Evolutionary conservation across 208 protist genomes (phyloP).

Genomic region (Trypanosomatidae sp.): DNA sequence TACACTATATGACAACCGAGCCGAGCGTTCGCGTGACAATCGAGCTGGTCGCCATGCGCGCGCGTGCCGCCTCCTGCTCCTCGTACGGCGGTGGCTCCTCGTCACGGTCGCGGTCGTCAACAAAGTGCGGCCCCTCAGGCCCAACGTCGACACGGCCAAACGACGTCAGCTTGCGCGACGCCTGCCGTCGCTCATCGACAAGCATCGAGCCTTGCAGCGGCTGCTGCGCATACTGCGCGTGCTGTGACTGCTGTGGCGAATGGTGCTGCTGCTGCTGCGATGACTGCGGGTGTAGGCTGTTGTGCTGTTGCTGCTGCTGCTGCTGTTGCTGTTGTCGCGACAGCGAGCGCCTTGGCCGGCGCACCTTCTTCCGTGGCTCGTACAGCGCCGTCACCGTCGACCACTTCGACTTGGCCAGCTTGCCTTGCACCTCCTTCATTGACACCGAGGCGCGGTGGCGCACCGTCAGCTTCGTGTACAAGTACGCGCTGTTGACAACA

Average conservation of each 20-base stretch:
- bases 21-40: too few species aligned
- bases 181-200: constrained; percentile 3
- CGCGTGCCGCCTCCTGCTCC: constrained; percentile 9
- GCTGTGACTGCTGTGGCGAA: not conserved
- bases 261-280: constrained; percentile 1
- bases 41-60: too few species aligned
- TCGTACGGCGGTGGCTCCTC: constrained; percentile 36
- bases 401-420: constrained; percentile 21
- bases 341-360: constrained; percentile 1
- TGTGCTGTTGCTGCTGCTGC: not conserved
- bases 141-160: constrained; percentile 34
- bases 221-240: constrained; percentile 3
- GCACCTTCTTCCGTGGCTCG: constrained; percentile 25
- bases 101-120: constrained; percentile 23
- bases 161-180: constrained; percentile 26
- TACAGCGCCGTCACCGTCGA: constrained; percentile 32
- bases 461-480: constrained; percentile 37
- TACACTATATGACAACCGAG: too few species aligned
- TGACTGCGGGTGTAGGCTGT: not conserved
- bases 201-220: constrained; percentile 3
- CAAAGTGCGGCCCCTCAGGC: constrained; percentile 28
- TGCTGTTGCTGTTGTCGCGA: not conserved
- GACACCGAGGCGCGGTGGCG: constrained; percentile 33
- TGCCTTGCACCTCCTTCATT: constrained; percentile 23
- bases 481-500: constrained; percentile 18